phyloP scores from a whole-genome alignment of 805 yeast species.

The Lachancea mirantina region DNA sequence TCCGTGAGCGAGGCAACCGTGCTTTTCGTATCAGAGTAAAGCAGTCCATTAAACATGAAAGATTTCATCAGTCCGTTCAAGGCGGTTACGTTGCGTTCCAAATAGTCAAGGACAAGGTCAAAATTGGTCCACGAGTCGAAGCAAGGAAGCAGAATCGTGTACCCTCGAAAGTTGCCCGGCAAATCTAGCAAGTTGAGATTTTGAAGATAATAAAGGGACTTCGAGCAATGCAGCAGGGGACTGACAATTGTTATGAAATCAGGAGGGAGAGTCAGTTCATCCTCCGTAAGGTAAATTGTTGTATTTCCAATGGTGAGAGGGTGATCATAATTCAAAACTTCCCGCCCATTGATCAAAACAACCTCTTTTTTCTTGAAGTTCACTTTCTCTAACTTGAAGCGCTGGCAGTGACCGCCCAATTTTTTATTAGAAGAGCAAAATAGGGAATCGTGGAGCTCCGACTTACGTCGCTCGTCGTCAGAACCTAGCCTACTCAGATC shows the following conservation, averaged over 20 bases:
- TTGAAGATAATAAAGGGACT: slow-evolving; percentile 52
- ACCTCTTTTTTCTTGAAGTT: slow-evolving; percentile 15
- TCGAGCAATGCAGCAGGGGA: slow-evolving; percentile 55
- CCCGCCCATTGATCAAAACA: slow-evolving; percentile 48
- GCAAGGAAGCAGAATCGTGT: slow-evolving; percentile 74
- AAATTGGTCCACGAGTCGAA: slow-evolving; percentile 62
- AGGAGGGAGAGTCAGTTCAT: slow-evolving; percentile 55
- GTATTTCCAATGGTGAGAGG: slow-evolving; percentile 54
- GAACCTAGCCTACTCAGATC: slow-evolving; percentile 16
- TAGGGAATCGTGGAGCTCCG: slow-evolving; percentile 41
- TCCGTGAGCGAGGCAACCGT: slow-evolving; percentile 24
- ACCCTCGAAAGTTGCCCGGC: slow-evolving; percentile 50
- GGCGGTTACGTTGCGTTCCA: slow-evolving; percentile 45
- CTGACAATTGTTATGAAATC: slow-evolving; percentile 60
- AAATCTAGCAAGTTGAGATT: slow-evolving; percentile 46
- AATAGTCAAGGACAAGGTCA: slow-evolving; percentile 52
- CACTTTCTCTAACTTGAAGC: slow-evolving; percentile 39
- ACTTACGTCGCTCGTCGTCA: slow-evolving; percentile 1
- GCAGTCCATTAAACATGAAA: slow-evolving; percentile 51
- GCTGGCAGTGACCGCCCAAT: slow-evolving; percentile 61
- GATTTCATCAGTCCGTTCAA: slow-evolving; percentile 49
- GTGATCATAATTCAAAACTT: slow-evolving; percentile 35
- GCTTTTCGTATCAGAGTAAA: slow-evolving; percentile 57
- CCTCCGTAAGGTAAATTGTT: slow-evolving; percentile 56
- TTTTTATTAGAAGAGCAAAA: slow-evolving; percentile 45